Evolutionary conservation across 192 early-diverging fungal species (phyloP), one percentile per base, ranked within the genome.

Genomic region (Coemansia sp.): DNA sequence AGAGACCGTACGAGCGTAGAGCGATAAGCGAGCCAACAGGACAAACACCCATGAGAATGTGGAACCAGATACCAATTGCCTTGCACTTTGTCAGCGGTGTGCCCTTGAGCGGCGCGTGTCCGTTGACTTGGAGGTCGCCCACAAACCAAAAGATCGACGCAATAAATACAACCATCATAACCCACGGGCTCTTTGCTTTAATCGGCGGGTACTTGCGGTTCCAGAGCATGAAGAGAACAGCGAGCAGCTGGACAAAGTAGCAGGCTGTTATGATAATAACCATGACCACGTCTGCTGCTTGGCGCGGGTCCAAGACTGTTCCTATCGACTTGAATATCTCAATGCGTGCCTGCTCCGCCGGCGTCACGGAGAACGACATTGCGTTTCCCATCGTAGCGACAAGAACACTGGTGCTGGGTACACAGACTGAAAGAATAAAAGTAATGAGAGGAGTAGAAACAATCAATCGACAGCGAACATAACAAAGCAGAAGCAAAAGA

Each of bases 131-230:
- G 6, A 82, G 59, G 62, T 84, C 77, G 68, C 83, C 77, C 12
- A 84, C 43, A 41, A 76, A 84, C 74, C 74, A 84, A 4, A 84
- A 62, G 19, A 77, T 70, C 53, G 73, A 60, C 0, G 66, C 51
- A 0, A 76, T 25, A 27, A 80, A 29, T 49, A 64, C 65, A 9
- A 59, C 38, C 11, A 58, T 62, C 83, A 80, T 80, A 15, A 79
- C 59, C 11, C 67, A 62, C 25, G 71, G 77, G 39, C 79, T 74
- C 45, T 84, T 84, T 22, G 83, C 76, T 51, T 84, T 84, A 17
- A 84, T 65, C 29, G 83, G 83, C 54, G 83, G 68, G 60, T 79
- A 84, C 53, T 67, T 72, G 58, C 77, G 74, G 63, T 84, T 79
- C 60, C 53, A 67, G 1, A 84, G 37, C n/a, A 77, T 54, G 39